phyloP scores from a whole-genome alignment of 2,329 filamentous ascomycete genomes.

The Colletotrichum higginsianum region DNA sequence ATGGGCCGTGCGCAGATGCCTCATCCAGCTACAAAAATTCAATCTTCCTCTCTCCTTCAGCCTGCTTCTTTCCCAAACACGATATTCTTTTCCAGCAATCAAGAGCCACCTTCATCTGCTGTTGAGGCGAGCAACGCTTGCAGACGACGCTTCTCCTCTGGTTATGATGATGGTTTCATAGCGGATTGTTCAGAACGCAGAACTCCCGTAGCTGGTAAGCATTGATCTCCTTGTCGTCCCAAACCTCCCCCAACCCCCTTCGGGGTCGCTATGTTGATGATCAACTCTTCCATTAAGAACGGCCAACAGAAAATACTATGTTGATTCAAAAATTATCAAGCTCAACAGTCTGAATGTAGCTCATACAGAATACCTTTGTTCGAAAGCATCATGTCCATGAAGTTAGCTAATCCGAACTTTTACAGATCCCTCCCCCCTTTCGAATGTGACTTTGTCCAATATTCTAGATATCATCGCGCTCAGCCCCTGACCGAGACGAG shows the following conservation, averaged over 20 bases:
- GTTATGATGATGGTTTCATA: background rate
- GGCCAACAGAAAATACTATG: slow-evolving; percentile 43
- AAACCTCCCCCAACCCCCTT: background rate
- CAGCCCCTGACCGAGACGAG: too few species aligned
- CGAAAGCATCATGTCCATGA: background rate
- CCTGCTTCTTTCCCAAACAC: background rate
- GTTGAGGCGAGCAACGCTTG: background rate
- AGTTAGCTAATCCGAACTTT: background rate
- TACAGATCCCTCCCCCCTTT: background rate
- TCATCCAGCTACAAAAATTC: slow-evolving; percentile 17
- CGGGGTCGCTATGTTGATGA: slow-evolving; percentile 39
- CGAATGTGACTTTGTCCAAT: background rate
- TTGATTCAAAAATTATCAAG: slow-evolving; percentile 43
- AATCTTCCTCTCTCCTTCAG: background rate
- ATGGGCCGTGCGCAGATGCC: slow-evolving; percentile 6
- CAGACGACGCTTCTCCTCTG: background rate
- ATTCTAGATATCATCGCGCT: too few species aligned
- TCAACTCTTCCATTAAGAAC: slow-evolving; percentile 43
- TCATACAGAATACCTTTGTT: background rate
- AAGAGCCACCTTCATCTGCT: background rate
- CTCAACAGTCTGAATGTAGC: slow-evolving; percentile 44
- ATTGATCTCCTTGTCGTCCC: background rate
- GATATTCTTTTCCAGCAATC: background rate
- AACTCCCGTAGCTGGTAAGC: background rate
- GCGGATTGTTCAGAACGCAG: background rate